Conservation (phyloP, 352 stramenopile species). For the Aphanomyces cochlioides region DNA sequence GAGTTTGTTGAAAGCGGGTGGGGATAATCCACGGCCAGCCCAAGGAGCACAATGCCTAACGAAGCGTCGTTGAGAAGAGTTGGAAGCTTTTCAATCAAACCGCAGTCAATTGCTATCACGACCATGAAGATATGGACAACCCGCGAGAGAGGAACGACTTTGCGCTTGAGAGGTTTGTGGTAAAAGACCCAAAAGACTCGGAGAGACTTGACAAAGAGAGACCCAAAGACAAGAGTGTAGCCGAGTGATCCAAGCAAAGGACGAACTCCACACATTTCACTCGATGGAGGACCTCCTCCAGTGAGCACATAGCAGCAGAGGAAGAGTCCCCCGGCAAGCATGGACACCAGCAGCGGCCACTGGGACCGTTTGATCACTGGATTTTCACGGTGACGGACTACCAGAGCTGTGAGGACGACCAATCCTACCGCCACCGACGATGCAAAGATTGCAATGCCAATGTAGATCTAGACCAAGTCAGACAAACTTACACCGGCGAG, state of each 20-base stretch:
- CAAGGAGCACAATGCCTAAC: slow-evolving; percentile 39
- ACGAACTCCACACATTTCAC: slow-evolving; percentile 37
- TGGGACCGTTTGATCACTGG: slow-evolving; percentile 67
- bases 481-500: not conserved
- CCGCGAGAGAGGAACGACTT: slow-evolving; percentile 35
- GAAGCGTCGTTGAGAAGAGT: not conserved
- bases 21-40: slow-evolving; percentile 40
- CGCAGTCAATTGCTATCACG: slow-evolving; percentile 38
- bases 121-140: slow-evolving; percentile 45
- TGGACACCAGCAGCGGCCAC: slow-evolving; percentile 50
- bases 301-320: slow-evolving; percentile 40
- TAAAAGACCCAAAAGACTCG: slow-evolving; percentile 57
- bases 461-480: not conserved
- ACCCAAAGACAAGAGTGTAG: slow-evolving; percentile 46
- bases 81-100: not conserved
- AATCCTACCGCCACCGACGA: slow-evolving; percentile 27
- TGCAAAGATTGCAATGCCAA: slow-evolving; percentile 1
- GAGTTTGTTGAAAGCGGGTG: slow-evolving; percentile 23
- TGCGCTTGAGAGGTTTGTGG: slow-evolving; percentile 41
- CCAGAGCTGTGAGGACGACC: slow-evolving; percentile 30
- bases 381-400: slow-evolving; percentile 41
- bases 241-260: slow-evolving; percentile 38
- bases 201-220: slow-evolving; percentile 45
- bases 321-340: slow-evolving; percentile 48
- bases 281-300: slow-evolving; percentile 47